phyloP scores from a whole-genome alignment of 1,284 basidiomycete species.

The Ganoderma lingzhi region DNA sequence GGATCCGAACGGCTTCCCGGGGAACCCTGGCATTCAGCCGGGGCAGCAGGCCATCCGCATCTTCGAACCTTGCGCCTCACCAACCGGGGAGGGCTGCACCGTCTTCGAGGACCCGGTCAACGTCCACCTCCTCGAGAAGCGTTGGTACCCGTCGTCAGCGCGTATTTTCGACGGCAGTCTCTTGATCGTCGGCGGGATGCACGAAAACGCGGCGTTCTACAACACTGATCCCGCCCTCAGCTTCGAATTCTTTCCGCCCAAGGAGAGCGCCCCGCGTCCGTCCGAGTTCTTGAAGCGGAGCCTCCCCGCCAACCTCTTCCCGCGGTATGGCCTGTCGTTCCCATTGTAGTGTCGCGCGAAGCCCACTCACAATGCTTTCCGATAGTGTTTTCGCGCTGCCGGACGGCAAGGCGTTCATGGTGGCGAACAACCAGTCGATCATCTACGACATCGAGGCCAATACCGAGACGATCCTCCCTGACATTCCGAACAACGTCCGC shows the following conservation, averaged over 20 bases:
- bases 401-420: slow-evolving; percentile 51
- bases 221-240: slow-evolving; percentile 54
- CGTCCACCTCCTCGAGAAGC: slow-evolving; percentile 41
- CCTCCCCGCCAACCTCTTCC: slow-evolving; percentile 35
- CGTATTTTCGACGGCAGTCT: slow-evolving; percentile 50
- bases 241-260: slow-evolving; percentile 61
- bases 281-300: slow-evolving; percentile 51
- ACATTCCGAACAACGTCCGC: slow-evolving; percentile 56
- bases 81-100: slow-evolving; percentile 44
- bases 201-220: slow-evolving; percentile 45
- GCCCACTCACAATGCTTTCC: not conserved
- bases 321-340: slow-evolving; percentile 27
- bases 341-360: slow-evolving; percentile 11
- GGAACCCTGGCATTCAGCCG: slow-evolving; percentile 39
- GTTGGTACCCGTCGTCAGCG: slow-evolving; percentile 55
- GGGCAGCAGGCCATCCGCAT: slow-evolving; percentile 42
- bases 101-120: slow-evolving; percentile 47
- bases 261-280: slow-evolving; percentile 52
- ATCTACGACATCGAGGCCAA: slow-evolving; percentile 37
- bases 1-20: slow-evolving; percentile 50
- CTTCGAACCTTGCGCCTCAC: slow-evolving; percentile 45
- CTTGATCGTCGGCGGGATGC: slow-evolving; percentile 51
- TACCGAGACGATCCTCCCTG: slow-evolving; percentile 50
- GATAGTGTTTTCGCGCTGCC: slow-evolving; percentile 32
- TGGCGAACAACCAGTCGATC: slow-evolving; percentile 51